Conservation (phyloP, 1,284 basidiomycete species). For the Trichosporon sp. region DNA sequence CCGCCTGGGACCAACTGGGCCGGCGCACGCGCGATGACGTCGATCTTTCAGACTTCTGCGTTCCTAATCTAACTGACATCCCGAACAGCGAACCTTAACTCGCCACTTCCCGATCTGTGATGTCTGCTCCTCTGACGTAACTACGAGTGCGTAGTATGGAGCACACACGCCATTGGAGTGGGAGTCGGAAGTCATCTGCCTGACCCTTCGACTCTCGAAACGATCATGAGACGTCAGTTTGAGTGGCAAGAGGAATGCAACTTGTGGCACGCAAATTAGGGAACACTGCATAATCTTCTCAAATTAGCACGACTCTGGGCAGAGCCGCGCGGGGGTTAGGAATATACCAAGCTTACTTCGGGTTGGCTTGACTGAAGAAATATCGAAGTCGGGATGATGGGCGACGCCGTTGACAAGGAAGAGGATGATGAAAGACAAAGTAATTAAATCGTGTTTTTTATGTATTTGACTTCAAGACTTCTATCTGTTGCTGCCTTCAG, state of each 20-base stretch:
- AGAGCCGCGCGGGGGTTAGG: background rate
- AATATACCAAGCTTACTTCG: slow-evolving; percentile 14
- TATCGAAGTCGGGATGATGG: slow-evolving; percentile 17
- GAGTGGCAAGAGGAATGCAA: slow-evolving; percentile 1
- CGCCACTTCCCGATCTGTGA: slow-evolving; percentile 1
- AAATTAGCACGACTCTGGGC: background rate
- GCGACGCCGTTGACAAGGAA: background rate
- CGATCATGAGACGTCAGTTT: background rate
- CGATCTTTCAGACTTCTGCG: background rate
- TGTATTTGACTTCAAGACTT: slow-evolving; percentile 11
- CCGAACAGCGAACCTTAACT: background rate
- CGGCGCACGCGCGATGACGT: background rate
- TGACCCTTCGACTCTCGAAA: background rate
- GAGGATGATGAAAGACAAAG: background rate
- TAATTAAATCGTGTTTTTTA: slow-evolving; percentile 17
- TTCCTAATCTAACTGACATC: slow-evolving; percentile 15
- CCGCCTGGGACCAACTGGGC: background rate
- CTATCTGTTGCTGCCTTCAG: slow-evolving; percentile 13
- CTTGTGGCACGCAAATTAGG: background rate
- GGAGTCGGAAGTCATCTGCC: background rate
- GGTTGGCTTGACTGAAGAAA: slow-evolving; percentile 7
- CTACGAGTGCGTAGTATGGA: background rate
- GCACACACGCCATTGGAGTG: background rate
- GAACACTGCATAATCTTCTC: slow-evolving; percentile 9
- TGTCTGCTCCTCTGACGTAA: background rate